Evolutionary conservation across 345 rosid genomes (phyloP).

Genomic region (Lenwebbia sp.): DNA sequence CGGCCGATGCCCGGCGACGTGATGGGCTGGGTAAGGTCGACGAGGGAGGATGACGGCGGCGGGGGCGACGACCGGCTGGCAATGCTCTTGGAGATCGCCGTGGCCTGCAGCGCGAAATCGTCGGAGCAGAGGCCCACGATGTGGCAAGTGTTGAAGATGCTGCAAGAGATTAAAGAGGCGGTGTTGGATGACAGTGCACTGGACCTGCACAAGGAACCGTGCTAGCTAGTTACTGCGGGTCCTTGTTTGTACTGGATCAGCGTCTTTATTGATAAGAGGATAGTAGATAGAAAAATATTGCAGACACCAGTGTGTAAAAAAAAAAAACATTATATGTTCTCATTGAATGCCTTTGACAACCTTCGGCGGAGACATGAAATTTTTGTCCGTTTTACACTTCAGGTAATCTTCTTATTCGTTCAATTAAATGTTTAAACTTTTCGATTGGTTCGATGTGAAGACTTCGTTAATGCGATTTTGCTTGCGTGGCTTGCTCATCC

Average conservation of each 20-base stretch:
- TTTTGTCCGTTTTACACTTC: background rate
- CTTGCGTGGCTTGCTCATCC: background rate
- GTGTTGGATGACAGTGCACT: conserved; percentile 48
- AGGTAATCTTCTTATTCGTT: background rate
- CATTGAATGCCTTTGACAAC: background rate
- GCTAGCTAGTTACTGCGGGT: background rate
- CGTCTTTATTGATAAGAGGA: background rate
- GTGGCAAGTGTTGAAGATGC: conserved; percentile 97
- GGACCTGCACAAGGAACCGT: conserved; percentile 19
- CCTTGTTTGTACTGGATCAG: background rate
- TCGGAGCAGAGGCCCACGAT: conserved; percentile 91
- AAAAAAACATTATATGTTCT: background rate
- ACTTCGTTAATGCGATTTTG: background rate
- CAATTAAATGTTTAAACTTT: background rate
- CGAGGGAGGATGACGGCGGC: conserved; percentile 43
- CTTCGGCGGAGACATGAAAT: background rate
- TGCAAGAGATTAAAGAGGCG: conserved; percentile 77
- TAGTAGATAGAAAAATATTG: background rate
- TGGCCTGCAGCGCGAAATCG: conserved; percentile 47
- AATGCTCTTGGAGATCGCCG: conserved; percentile 75
- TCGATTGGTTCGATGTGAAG: background rate
- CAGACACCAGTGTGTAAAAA: background rate
- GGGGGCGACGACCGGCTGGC: conserved; percentile 32
- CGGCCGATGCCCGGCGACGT: conserved; percentile 18
- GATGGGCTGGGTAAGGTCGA: conserved; percentile 47